Evolutionary conservation across 169 alveolate species (phyloP).

Genomic region (Cytauxzoon felis): DNA sequence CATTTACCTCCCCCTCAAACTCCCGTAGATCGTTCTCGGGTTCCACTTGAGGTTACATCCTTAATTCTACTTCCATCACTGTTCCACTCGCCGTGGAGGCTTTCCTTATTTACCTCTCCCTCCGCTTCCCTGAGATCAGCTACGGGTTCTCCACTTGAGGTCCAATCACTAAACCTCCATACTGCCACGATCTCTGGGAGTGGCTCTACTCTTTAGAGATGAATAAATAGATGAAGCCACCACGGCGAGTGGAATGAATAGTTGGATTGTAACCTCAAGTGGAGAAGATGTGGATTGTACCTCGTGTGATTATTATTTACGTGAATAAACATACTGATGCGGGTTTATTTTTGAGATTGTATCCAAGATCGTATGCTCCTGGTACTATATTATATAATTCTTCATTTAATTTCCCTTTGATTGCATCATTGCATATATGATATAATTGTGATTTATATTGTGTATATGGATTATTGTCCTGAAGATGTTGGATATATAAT

Average conservation of each 20-base stretch:
- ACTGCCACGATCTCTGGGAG: too few relatives aligned
- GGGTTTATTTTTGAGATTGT: slow-evolving; percentile 32
- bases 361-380: slow-evolving; percentile 56
- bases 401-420: slow-evolving; percentile 43
- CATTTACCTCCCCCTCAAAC: too few relatives aligned
- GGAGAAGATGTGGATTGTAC: background rate
- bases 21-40: too few relatives aligned
- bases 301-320: background rate
- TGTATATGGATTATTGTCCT: slow-evolving; percentile 47
- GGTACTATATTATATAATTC: slow-evolving; percentile 36
- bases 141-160: too few relatives aligned
- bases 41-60: too few relatives aligned
- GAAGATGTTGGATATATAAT: background rate
- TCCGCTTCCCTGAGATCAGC: too few relatives aligned
- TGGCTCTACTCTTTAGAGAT: too few relatives aligned
- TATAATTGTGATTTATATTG: slow-evolving; percentile 45
- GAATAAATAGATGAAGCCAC: background rate
- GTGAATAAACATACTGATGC: slow-evolving; percentile 26
- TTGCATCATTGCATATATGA: slow-evolving; percentile 4
- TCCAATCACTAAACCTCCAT: too few relatives aligned
- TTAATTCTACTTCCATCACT: too few relatives aligned
- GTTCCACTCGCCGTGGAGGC: too few relatives aligned
- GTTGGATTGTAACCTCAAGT: background rate
- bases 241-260: background rate
- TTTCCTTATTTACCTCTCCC: too few relatives aligned